Evolutionary conservation across 192 early-diverging fungal genomes (phyloP), one percentile per base, ranked within the genome.

Genomic region (Linnemannia hyalina): DNA sequence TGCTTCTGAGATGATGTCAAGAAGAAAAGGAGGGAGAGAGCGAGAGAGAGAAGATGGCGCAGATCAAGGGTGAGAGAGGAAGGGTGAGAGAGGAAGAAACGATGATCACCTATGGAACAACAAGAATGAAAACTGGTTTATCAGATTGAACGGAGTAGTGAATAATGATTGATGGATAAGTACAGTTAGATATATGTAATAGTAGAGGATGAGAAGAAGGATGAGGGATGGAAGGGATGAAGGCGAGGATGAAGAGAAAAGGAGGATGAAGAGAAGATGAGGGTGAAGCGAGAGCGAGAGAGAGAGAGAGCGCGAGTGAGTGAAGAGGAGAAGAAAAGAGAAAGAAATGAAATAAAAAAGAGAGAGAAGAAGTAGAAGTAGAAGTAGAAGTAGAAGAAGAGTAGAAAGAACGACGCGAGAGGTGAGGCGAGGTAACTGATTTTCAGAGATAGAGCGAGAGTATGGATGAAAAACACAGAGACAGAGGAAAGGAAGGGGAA

Each of bases 281-380:
- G 9, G 26, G 11, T 29, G 26, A 55, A 46, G 29, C 42, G n/a
- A 0, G 70, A 36, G 32, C 35, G 42, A 47, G 65, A 63, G 65
- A 41, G n/a, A 60, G 40, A 70, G 35, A 47, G 41, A 71, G 32
- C 52, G 49, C 8, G 73, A 70, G 49, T 6, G 32, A 42, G 68
- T 57, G 49, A 22, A 52, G 46, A 74, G 32, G 40, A 26, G 82
- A 75, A 22, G 40, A 38, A 36, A 63, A 74, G 80, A 69, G 69
- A 60, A 71, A 41, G 42, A 32, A 42, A 26, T 15, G 73, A 65
- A 44, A 54, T 22, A 44, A 11, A 15, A 35, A 13, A 32, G 13
- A 65, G 23, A 65, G 11, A 10, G 8, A 36, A 40, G 22, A 46
- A 41, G 47, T 68, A 55, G 41, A 42, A 60, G n/a, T 4, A 73